phyloP scores from a whole-genome alignment of 768 basidiomycete species.

The Kwoniella dejecticola region DNA sequence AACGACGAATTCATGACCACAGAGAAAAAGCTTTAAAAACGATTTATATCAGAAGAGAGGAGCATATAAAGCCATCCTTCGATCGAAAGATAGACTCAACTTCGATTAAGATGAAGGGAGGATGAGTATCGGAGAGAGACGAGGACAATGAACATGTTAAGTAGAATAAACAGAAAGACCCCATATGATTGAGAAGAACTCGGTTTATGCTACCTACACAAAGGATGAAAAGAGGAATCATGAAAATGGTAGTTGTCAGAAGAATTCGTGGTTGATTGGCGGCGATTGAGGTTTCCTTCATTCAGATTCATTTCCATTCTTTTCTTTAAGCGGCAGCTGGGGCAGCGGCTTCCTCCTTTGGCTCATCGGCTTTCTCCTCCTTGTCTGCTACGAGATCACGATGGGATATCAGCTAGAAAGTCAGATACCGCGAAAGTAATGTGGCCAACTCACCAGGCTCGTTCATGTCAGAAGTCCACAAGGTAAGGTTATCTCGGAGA shows the following conservation, averaged over 20 bases:
- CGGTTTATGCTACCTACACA: no score
- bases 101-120: no score
- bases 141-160: no score
- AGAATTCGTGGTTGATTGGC: neutral
- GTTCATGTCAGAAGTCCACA: constrained; percentile 99
- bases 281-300: neutral
- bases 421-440: neutral
- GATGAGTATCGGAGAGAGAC: no score
- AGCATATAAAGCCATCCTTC: neutral
- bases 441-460: constrained; percentile 65
- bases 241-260: neutral
- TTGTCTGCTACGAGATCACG: constrained; percentile 22
- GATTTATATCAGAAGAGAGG: neutral
- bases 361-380: constrained; percentile 34
- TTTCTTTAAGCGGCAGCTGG: constrained; percentile 36
- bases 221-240: no score
- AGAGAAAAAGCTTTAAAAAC: neutral
- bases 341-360: constrained; percentile 47
- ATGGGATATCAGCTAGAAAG: neutral
- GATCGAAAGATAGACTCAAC: neutral
- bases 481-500: constrained; percentile 92
- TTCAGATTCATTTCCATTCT: neutral
- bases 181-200: no score
- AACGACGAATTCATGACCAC: constrained; percentile 25
- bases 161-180: no score